Evolutionary conservation across 1,284 basidiomycete genomes (phyloP), one percentile per base, ranked within the genome.

Genomic region (Leccinum glutinopallens): DNA sequence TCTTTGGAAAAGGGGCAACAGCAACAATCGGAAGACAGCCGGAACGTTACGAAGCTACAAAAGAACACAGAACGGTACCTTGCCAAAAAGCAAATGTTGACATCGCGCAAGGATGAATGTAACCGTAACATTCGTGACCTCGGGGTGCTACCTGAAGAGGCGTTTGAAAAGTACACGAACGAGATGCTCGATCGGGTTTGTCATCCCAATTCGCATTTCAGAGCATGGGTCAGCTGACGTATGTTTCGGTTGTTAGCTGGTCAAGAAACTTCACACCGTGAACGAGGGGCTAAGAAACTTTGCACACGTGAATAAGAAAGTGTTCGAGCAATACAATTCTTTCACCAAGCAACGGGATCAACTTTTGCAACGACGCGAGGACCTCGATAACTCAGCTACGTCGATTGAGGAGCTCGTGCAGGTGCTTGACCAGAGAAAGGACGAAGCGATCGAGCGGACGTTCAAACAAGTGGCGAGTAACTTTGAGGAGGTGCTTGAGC

Each of bases 241-340:
- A 29, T 51, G 2, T 51, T 55, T 8, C 29, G 25, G 62, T 65
- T 61, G 64, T 19, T 71, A 97, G 93, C 84, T 99, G 46, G 86
- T 97, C 70, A 96, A 94, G 80, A 92, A 91, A 68, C 84, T 99
- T 43, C 96, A 97, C 73, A 85, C 85, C 29, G 90, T 96, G 68
- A 96, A 98, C 72, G 96, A 98, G 71, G 87, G 88, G 35, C 82
- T 99, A 68, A 98, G 97, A 77, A 96, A 96, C 77, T 99, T 96
- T 72, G 91, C 94, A 0, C 96, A 98, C 74, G 97, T 99, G 69
- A 99, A 99, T 84, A 99, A 99, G 83, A 98, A 98, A 78, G 97
- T 97, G 1, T 97, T 98, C 73, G 97, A 99, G 77, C 96, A 98
- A 77, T 98, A 97, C 82, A 94, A 87, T 77, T 96, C 93, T 75